Evolutionary conservation across 495 filamentous ascomycete species (phyloP).

Genomic region (Lasiosphaeria ovina): DNA sequence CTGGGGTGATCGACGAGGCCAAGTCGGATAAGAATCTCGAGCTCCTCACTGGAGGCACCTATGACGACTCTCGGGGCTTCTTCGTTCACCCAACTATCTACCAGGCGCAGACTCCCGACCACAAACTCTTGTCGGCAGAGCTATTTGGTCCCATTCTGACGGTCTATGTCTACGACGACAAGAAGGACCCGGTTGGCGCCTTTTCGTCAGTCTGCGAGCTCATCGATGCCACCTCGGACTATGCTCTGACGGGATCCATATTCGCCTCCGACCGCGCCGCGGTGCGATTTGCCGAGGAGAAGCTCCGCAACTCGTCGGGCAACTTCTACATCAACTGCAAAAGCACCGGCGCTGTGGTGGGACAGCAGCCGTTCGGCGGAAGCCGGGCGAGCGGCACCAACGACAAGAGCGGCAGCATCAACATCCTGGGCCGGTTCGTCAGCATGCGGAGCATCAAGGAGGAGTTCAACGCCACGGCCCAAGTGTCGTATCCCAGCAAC

Average conservation of each 20-base stretch:
- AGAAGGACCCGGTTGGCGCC: constrained; percentile 47
- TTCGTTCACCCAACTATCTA: constrained; percentile 75
- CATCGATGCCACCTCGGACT: constrained; percentile 66
- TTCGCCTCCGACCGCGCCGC: constrained; percentile 72
- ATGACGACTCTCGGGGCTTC: constrained; percentile 67
- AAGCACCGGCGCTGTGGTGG: constrained; percentile 86
- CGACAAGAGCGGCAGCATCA: constrained; percentile 83
- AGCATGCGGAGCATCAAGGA: constrained; percentile 86
- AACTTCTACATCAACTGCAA: constrained; percentile 96
- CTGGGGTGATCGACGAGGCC: constrained; percentile 61
- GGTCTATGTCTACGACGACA: constrained; percentile 71
- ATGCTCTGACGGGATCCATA: constrained; percentile 76
- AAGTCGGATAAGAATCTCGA: constrained; percentile 64
- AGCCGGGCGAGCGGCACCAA: constrained; percentile 84
- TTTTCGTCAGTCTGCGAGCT: constrained; percentile 55
- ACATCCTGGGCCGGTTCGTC: constrained; percentile 74
- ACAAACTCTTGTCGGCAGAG: constrained; percentile 67
- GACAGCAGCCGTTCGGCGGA: constrained; percentile 90
- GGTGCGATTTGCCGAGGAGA: constrained; percentile 66
- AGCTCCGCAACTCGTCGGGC: constrained; percentile 72
- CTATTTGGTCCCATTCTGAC: constrained; percentile 75
- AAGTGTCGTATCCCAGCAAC: constrained; percentile 82
- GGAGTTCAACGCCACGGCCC: constrained; percentile 69
- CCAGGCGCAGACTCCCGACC: constrained; percentile 55
- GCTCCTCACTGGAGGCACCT: constrained; percentile 64